These are phyloP conservation scores for Coemansia linderi DNA, from an alignment of 371 early-diverging fungal genomes.

Conservation along the genomic window DNA sequence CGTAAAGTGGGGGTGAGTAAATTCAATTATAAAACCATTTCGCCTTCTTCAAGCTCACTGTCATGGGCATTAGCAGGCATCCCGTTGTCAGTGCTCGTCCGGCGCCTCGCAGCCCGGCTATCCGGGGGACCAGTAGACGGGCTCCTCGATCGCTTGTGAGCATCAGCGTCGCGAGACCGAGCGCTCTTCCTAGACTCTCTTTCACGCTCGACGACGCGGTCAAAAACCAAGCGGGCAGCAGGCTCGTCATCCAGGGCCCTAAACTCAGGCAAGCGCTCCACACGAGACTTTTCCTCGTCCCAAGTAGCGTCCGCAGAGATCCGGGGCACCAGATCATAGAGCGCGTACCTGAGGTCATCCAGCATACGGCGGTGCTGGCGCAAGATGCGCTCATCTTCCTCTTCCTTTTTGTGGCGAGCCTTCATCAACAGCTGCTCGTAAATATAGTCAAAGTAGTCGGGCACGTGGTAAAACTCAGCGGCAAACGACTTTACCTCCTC, in stretches of 20 bases:
- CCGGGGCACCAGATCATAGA: slow-evolving; percentile 68
- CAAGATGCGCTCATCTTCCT: slow-evolving; percentile 74
- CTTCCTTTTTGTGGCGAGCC: slow-evolving; percentile 65
- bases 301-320: slow-evolving; percentile 66
- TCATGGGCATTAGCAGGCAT: not conserved
- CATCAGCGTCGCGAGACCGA: slow-evolving; percentile 20
- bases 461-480: slow-evolving; percentile 35
- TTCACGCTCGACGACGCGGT: slow-evolving; percentile 65
- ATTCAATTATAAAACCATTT: slow-evolving; percentile 24
- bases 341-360: slow-evolving; percentile 71
- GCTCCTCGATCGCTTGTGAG: slow-evolving; percentile 38
- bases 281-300: slow-evolving; percentile 63
- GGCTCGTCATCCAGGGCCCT: slow-evolving; percentile 66
- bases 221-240: slow-evolving; percentile 72
- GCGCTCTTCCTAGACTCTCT: not conserved
- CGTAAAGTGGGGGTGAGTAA: not conserved
- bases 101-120: not conserved
- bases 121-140: slow-evolving; percentile 4
- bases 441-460: slow-evolving; percentile 55
- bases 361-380: slow-evolving; percentile 68
- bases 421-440: slow-evolving; percentile 61
- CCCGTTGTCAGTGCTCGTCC: not conserved
- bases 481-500: slow-evolving; percentile 27
- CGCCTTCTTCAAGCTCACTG: slow-evolving; percentile 49
- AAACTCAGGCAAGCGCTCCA: slow-evolving; percentile 65